These are phyloP conservation scores for Lipomyces orientalis DNA, from an alignment of 805 yeast species.

Conservation along the genomic window DNA sequence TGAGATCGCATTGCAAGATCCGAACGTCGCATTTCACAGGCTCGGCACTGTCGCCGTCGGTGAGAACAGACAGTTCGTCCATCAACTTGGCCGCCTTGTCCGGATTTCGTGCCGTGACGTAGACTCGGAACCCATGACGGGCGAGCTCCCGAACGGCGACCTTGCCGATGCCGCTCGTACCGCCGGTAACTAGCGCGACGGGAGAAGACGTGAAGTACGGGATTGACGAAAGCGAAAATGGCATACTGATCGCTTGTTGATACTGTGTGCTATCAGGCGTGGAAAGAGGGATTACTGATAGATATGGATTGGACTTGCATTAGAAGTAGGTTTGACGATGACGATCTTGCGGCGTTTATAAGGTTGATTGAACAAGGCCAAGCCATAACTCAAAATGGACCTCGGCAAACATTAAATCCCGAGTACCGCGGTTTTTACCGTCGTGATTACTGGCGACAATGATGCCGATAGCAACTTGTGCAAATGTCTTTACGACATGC, in stretches of 20 bases:
- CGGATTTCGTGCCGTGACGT: slow-evolving; percentile 29
- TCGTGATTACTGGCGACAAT: no score
- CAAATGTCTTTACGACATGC: no score
- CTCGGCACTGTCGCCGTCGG: background rate
- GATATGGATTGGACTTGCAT: no score
- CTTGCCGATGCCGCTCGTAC: slow-evolving; percentile 35
- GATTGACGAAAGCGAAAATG: slow-evolving; percentile 6
- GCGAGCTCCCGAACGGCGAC: slow-evolving; percentile 31
- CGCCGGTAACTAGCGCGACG: slow-evolving; percentile 28
- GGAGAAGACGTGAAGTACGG: slow-evolving; percentile 1
- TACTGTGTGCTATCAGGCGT: background rate
- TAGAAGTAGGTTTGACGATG: no score
- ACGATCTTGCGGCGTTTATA: no score
- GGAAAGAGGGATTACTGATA: no score
- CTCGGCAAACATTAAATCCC: no score
- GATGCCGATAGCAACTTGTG: no score
- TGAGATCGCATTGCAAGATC: slow-evolving; percentile 25
- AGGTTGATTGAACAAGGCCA: no score
- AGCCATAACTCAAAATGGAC: no score
- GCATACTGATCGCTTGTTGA: background rate
- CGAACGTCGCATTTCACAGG: slow-evolving; percentile 8
- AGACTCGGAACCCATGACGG: slow-evolving; percentile 33
- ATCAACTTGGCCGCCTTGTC: slow-evolving; percentile 15
- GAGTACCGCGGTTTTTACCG: no score
- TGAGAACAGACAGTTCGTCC: slow-evolving; percentile 4